Conservation (phyloP, 2,329 filamentous ascomycete genomes). For the Talaromyces islandicus region DNA sequence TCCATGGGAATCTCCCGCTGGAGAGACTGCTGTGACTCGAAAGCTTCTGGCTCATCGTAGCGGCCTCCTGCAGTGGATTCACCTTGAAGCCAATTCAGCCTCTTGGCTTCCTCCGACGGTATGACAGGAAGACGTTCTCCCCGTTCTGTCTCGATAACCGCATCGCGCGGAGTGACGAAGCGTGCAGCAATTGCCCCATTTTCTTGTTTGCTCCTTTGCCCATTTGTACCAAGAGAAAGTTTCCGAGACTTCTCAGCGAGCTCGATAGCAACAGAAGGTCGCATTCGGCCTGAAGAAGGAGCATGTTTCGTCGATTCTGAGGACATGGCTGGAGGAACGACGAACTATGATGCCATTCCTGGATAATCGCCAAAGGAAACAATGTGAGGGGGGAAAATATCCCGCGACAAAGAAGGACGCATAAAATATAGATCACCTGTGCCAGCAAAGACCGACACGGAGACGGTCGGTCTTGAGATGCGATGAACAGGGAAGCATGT, state of each 20-base stretch:
- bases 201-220: background rate
- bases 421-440: background rate
- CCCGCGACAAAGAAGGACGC: no score
- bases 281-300: background rate
- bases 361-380: background rate
- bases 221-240: background rate
- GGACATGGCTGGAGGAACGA: background rate
- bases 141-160: slow-evolving; percentile 63
- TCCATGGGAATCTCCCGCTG: background rate
- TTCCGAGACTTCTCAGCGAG: slow-evolving; percentile 7
- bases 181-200: slow-evolving; percentile 19
- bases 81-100: slow-evolving; percentile 50
- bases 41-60: background rate
- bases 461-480: background rate
- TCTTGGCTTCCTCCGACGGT: slow-evolving; percentile 63
- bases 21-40: background rate
- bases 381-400: background rate
- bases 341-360: background rate
- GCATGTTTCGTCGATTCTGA: background rate
- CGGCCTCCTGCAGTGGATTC: slow-evolving; percentile 15
- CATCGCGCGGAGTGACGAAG: slow-evolving; percentile 60
- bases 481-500: background rate
- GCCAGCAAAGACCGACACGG: background rate
- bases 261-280: background rate
- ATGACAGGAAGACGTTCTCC: slow-evolving; percentile 63